These are phyloP conservation scores for Diplodia scrobiculata DNA, from an alignment of 2,329 filamentous ascomycete species.

Conservation along the genomic window DNA sequence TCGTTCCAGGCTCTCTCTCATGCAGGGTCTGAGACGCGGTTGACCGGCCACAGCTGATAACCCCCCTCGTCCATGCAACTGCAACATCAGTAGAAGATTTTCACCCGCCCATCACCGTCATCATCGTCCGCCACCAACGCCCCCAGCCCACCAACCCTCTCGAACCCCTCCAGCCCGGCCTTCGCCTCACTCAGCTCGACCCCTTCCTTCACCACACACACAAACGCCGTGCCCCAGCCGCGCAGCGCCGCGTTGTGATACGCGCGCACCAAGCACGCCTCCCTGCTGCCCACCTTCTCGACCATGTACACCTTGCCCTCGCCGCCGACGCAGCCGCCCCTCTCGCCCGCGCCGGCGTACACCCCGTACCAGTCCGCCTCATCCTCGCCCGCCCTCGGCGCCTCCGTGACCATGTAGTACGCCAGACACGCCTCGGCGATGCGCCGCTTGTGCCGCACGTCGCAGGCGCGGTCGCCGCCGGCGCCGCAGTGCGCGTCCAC, in stretches of 20 bases:
- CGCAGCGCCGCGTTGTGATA: constrained; percentile 20
- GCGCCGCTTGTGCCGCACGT: neutral
- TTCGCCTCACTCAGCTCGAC: neutral
- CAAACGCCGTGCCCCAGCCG: constrained; percentile 22
- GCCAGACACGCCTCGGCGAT: neutral
- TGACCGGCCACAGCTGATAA: neutral
- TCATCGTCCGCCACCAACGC: neutral
- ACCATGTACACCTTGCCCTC: constrained; percentile 20
- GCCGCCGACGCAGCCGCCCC: neutral
- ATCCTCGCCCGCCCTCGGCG: neutral
- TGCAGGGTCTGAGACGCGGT: neutral
- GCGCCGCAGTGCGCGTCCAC: neutral
- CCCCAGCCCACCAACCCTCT: neutral
- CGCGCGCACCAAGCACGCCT: constrained; percentile 2
- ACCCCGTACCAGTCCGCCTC: neutral
- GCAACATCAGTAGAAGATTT: constrained; percentile 18
- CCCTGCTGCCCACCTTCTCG: neutral
- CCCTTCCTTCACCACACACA: neutral
- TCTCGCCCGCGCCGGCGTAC: no score
- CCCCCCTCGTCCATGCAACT: no score
- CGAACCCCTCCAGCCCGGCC: neutral
- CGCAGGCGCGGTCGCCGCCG: neutral
- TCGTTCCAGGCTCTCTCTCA: neutral
- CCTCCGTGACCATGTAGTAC: constrained; percentile 16
- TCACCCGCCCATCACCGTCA: neutral